Base-by-base conservation (phyloP, 306 rosid species). In the Quillaja saponaria region DNA sequence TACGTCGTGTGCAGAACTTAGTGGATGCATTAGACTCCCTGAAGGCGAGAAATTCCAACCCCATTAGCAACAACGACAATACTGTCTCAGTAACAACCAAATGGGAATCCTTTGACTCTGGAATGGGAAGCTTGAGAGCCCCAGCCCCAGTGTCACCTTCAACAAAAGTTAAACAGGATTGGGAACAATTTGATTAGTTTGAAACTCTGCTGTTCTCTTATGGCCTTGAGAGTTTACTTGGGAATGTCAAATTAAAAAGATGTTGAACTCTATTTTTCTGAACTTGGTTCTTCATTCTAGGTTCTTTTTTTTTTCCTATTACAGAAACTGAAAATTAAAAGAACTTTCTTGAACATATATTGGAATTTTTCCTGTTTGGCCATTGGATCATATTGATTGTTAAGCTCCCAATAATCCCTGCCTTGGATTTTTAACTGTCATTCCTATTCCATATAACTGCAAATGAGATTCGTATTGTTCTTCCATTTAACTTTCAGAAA, bases 101-200 rank as follows among this genome's bases (percentile, higher is more conserved):
- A 52, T 83, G 94, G 85, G 80, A 81, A 69, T 67, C 61, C n/a
- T 85, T 83, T 53, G 94, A 83, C 44, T 64, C 68, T 11, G 90
- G 86, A 66, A 45, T 69, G 54, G 77, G 77, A 11, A 81, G 77
- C 75, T 64, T 73, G n/a, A 2, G 48, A 51, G 58, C 75, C 45
- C 39, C 71, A 21, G 31, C 75, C 17, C 34, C 20, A 2, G 44
- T 39, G 49, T 73, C 58, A 62, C 34, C 38, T 21, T 65, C 15
- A 46, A 66, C 85, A 88, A 77, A 70, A 71, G 64, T 78, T 20
- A 78, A 83, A 13, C 76, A 74, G 37, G 63, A 77, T 17, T 81
- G 85, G 85, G 82, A 69, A 37, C 34, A 73, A 47, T 81, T 81
- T 19, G 80, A 81, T 34, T 81, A 64, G 97, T 96, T 91, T 25